Conservation (phyloP, 805 yeast species). For the Nakazawaea siamensis region DNA sequence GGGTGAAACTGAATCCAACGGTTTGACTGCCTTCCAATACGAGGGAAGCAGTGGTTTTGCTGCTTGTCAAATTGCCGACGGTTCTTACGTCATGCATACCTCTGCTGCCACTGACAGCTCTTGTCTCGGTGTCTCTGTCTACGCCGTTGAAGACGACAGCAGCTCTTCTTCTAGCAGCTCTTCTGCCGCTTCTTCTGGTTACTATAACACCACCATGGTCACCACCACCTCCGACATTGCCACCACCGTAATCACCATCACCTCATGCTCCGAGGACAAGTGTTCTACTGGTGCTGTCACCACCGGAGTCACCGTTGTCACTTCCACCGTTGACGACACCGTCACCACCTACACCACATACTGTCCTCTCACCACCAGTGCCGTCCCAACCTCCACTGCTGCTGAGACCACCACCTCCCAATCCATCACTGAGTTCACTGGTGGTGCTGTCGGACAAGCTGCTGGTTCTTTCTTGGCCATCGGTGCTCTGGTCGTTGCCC, state of each 20-base stretch:
- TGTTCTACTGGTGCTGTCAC: slow-evolving; percentile 10
- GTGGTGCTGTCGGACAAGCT: neutral
- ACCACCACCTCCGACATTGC: slow-evolving; percentile 14
- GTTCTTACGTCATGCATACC: slow-evolving; percentile 3
- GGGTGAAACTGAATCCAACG: slow-evolving; percentile 3
- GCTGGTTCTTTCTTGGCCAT: slow-evolving; percentile 2
- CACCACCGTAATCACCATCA: slow-evolving; percentile 23
- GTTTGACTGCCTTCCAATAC: slow-evolving; percentile 4
- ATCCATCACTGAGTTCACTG: neutral
- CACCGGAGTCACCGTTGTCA: slow-evolving; percentile 1
- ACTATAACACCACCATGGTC: slow-evolving; percentile 1
- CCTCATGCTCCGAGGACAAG: slow-evolving; percentile 14
- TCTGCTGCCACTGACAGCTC: slow-evolving; percentile 1
- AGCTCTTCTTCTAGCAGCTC: slow-evolving; percentile 13
- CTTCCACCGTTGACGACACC: neutral
- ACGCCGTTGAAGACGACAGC: neutral
- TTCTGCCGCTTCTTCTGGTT: slow-evolving; percentile 13
- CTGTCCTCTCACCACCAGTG: neutral
- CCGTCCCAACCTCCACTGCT: neutral
- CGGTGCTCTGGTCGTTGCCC: slow-evolving; percentile 5
- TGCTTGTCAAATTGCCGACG: slow-evolving; percentile 4
- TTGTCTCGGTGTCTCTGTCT: slow-evolving; percentile 6
- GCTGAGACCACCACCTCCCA: neutral
- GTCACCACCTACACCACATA: neutral
- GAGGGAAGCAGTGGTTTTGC: slow-evolving; percentile 6